Evolutionary conservation across 2,329 filamentous ascomycete genomes (phyloP), one percentile per base, ranked within the genome.

Genomic region (Colletotrichum agaves): DNA sequence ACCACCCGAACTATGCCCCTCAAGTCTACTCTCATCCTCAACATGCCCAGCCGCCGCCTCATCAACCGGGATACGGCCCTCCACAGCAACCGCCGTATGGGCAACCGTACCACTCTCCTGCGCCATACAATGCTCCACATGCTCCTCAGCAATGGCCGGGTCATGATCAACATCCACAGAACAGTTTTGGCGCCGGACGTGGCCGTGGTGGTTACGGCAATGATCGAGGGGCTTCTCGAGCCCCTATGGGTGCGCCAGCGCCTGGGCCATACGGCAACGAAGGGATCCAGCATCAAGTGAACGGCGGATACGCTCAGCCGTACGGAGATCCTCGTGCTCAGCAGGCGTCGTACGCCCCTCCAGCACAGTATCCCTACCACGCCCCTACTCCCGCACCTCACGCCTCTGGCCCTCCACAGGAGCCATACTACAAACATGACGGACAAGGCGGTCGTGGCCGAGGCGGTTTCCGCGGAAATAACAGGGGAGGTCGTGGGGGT

Each of bases 1-100:
- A 88, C 72, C 87, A 88, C 71, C 85, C 85, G 37, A 87, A 86
- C 75, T 89, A 88, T 73, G 82, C 86, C 43, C 83, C 84, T 44
- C 88, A 88, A 72, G 76, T 81, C 8, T 89, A 88, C 66, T 76
- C 77, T 35, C 74, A 77, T 49, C 63, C 79, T 23, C 80, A 82
- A 60, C 81, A 81, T 66, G 35, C 46, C 7, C 58, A 61, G 11
- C 73, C 65, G 52, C 60, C 55, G 37, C 44, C 63, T 12, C 84
- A 84, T 68, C 82, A 82, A 59, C 78, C 82, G 41, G 76, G 80
- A 13, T 85, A 85, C 69, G 77, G 76, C 12, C 75, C 79, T 47
- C 77, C 80, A 31, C 79, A 80, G 60, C 76, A 76, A 39, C 81
- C 80, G 50, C 71, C 71, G 15, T 81, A 81, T 41, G 70, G 71